A percentile compares a stretch with the other conserved stretches of the same genome.
phyloP scores from a whole-genome alignment of 306 rosid genomes.

The Vigna radiata region DNA sequence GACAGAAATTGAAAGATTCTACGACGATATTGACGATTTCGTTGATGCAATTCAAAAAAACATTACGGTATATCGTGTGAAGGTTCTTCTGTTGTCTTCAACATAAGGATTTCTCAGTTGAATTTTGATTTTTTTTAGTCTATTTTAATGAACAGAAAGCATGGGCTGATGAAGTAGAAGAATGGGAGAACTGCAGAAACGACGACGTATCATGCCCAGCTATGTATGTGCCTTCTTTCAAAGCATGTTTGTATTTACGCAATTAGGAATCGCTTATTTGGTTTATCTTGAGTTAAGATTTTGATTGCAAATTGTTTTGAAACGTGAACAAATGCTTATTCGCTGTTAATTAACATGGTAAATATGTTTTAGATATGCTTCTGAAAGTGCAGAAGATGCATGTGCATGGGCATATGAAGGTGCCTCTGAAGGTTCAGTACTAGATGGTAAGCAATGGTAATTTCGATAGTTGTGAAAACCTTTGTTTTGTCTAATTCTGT shows the following conservation, averaged over 20 bases:
- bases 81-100: slow-evolving; percentile 1
- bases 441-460: slow-evolving; percentile 55
- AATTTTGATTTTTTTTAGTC: background rate
- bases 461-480: background rate
- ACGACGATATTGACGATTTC: slow-evolving; percentile 51
- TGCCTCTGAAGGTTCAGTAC: slow-evolving; percentile 62
- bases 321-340: too few relatives aligned
- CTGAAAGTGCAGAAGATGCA: slow-evolving; percentile 75
- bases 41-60: slow-evolving; percentile 65
- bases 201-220: slow-evolving; percentile 45
- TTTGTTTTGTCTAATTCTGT: background rate
- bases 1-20: slow-evolving; percentile 70
- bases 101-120: background rate
- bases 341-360: slow-evolving; percentile 25
- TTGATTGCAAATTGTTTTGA: too few relatives aligned
- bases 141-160: slow-evolving; percentile 53
- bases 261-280: too few relatives aligned
- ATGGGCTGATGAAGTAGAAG: slow-evolving; percentile 67
- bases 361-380: slow-evolving; percentile 67
- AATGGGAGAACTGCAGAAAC: slow-evolving; percentile 47
- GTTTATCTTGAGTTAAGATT: too few relatives aligned
- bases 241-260: too few relatives aligned
- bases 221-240: background rate
- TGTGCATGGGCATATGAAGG: slow-evolving; percentile 81
- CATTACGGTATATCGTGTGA: slow-evolving; percentile 60